Conservation (phyloP, 345 rosid species). For the Diplotaxis tenuifolia region DNA sequence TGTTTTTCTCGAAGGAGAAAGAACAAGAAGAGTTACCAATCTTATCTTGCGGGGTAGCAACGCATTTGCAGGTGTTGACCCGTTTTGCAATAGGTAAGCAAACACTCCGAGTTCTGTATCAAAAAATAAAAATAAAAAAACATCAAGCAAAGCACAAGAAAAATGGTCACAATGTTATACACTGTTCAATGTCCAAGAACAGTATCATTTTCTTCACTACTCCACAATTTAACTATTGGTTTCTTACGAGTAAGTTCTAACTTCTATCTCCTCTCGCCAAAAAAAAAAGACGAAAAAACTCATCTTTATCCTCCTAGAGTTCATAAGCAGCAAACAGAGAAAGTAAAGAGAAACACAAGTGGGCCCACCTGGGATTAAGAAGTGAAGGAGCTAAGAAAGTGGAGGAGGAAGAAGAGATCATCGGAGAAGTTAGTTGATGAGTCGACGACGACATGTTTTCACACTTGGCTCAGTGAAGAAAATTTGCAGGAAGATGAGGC, state of each 20-base stretch:
- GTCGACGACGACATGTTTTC: slow-evolving; percentile 32
- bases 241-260: no score
- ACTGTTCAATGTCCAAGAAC: not conserved
- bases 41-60: slow-evolving; percentile 35
- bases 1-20: no score
- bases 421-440: slow-evolving; percentile 25
- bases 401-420: slow-evolving; percentile 38
- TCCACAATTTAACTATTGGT: no score
- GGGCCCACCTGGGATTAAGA: slow-evolving; percentile 24
- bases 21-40: slow-evolving; percentile 8
- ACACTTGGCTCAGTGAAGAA: not conserved
- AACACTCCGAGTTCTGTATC: slow-evolving; percentile 30
- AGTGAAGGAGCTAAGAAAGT: slow-evolving; percentile 29
- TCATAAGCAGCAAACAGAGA: no score
- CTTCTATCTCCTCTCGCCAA: no score
- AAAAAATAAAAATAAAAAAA: not conserved
- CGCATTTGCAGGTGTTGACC: slow-evolving; percentile 38
- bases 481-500: not conserved
- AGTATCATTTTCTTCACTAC: no score
- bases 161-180: not conserved
- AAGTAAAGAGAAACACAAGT: not conserved
- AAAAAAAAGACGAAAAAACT: no score
- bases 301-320: no score
- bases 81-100: slow-evolving; percentile 25
- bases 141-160: not conserved